Base-by-base conservation (phyloP, 805 yeast species). In the Cyberlindnera bimundalis region DNA sequence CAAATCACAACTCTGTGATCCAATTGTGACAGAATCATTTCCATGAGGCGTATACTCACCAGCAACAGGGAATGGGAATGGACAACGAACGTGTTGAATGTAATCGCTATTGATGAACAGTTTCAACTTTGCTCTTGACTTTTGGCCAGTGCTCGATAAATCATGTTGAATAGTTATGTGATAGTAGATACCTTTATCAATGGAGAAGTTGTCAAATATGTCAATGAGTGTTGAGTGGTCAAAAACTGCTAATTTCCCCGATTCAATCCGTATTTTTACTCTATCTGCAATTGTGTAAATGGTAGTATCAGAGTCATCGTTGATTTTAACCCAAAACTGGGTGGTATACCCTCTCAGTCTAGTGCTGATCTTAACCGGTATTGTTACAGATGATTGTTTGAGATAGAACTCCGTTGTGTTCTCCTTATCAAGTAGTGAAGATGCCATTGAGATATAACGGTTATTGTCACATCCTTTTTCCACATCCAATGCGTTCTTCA, bases 221-320 rank as follows among this genome's bases (percentile, higher is more conserved):
- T 31, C 50, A 10, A 51, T 14, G 6, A 35, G 18, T 15, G 35
- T 31, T 19, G 33, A 21, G 19, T 43, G 39, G 37, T 49, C 38
- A 35, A 42, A 46, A n/a, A 65, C 52, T 3, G 65, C 51, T 7
- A 61, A 50, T 16, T 57, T 59, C 45, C 62, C 59, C 2, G 65
- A 56, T 8, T 65, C 67, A 21, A 66, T 13, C 27, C 54, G 60
- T n/a, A 65, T 13, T 6, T 25, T 30, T 4, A 47, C 35, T 13
- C 47, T 38, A 17, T 43, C 41, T 3, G 47, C 44, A 2, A 67
- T 37, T 0, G 61, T 47, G 26, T 61, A 26, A 8, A 67, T 29
- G 18, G 61, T 48, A 28, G 58, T 56, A 6, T 65, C 62, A 2
- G 47, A 43, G 3, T 50, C 40, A 29, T 55, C 51, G 37, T 58